Evolutionary conservation across 2,329 filamentous ascomycete species (phyloP).

Genomic region (Ophiostoma perfectum): DNA sequence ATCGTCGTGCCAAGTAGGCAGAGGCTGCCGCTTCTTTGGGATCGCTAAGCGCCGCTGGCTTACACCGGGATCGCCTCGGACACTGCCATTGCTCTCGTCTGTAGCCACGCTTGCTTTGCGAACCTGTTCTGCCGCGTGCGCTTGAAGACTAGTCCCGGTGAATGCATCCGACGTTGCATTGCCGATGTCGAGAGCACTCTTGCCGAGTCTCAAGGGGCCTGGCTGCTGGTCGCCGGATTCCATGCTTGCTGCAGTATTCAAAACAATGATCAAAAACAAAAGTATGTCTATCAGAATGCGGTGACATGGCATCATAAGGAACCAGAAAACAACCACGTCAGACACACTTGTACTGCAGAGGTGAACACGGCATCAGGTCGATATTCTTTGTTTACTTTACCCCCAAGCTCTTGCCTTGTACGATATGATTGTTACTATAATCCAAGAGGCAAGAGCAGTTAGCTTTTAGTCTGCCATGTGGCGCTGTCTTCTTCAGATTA

Average conservation of each 20-base stretch:
- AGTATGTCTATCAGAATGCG: background rate
- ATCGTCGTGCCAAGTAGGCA: constrained; percentile 12
- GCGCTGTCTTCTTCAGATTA: too few species aligned
- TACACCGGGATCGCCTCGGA: constrained; percentile 26
- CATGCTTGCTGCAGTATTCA: background rate
- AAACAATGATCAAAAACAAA: background rate
- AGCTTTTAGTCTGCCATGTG: too few species aligned
- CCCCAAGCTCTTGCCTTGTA: background rate
- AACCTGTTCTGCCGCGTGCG: background rate
- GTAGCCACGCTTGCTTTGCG: constrained; percentile 28
- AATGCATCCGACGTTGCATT: background rate
- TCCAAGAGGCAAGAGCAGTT: background rate
- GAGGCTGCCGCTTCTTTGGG: constrained; percentile 33
- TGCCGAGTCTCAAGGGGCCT: constrained; percentile 26
- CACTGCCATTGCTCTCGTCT: constrained; percentile 30
- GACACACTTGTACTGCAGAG: background rate
- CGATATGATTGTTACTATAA: background rate
- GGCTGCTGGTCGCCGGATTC: background rate
- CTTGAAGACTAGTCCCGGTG: too few species aligned
- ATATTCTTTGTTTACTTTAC: constrained; percentile 9
- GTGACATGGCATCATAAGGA: background rate
- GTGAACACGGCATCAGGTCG: background rate
- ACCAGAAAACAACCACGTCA: background rate
- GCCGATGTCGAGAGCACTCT: constrained; percentile 13
- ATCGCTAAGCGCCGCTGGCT: constrained; percentile 32